Conservation (phyloP, 1,139 yeast genomes). For the Sugiyamaella neomexicana region DNA sequence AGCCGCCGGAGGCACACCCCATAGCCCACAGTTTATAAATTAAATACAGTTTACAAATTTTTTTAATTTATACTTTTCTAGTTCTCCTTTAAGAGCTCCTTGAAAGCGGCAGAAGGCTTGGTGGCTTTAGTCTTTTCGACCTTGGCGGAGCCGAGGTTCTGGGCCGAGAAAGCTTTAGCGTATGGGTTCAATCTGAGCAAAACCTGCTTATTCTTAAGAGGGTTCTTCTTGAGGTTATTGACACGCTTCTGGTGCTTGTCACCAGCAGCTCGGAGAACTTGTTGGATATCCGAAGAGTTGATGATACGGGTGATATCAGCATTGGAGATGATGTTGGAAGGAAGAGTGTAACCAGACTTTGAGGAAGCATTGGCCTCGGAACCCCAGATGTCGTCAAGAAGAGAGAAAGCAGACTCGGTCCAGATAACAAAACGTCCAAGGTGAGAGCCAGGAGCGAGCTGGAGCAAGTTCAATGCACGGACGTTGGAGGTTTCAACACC, state of each 20-base stretch:
- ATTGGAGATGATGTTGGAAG: constrained; percentile 91
- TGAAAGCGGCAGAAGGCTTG: constrained; percentile 31
- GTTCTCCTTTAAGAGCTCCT: constrained; percentile 28
- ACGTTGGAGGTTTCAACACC: constrained; percentile 99
- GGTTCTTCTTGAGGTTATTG: constrained; percentile 98
- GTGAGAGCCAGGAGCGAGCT: constrained; percentile 99
- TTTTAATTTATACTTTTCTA: constrained; percentile 18
- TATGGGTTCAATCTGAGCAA: constrained; percentile 98
- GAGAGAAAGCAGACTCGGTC: constrained; percentile 98
- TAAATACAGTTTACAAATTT: constrained; percentile 10
- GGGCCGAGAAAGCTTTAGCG: constrained; percentile 94
- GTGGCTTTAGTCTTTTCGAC: constrained; percentile 52
- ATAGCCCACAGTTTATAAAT: background rate
- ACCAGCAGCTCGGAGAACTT: constrained; percentile 96
- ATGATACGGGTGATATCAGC: constrained; percentile 95
- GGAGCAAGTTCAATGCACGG: constrained; percentile 90
- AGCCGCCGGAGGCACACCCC: background rate
- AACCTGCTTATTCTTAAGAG: constrained; percentile 99
- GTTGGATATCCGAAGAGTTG: constrained; percentile 99
- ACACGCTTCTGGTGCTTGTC: constrained; percentile 91
- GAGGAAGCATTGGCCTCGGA: constrained; percentile 81
- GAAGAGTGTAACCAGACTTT: constrained; percentile 90
- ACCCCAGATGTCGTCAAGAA: constrained; percentile 97
- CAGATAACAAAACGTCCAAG: constrained; percentile 99
- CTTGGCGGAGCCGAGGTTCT: constrained; percentile 87